A percentile compares a stretch with the other conserved stretches of the same genome.
phyloP scores from a whole-genome alignment of 225 moss, liverwort and hornwort species.

The Bryum argenteum region DNA sequence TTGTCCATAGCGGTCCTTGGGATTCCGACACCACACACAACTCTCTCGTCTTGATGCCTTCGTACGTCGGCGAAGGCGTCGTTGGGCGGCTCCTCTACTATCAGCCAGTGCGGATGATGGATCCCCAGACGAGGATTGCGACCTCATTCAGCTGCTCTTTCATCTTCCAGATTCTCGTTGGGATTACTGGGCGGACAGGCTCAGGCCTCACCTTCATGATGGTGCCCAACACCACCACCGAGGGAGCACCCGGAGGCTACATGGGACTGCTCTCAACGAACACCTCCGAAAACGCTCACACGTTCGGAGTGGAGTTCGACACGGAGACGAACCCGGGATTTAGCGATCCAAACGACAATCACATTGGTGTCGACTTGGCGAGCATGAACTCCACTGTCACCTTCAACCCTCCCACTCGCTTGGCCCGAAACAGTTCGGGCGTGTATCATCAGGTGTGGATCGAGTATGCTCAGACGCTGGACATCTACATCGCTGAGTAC shows the following conservation, averaged over 20 bases:
- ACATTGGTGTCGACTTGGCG: not conserved
- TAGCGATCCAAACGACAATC: not conserved
- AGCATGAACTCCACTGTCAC: not conserved
- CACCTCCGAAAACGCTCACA: not conserved
- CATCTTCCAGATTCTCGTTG: not conserved
- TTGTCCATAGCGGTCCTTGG: too few relatives aligned
- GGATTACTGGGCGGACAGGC: not conserved
- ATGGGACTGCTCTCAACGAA: not conserved
- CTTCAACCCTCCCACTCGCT: not conserved
- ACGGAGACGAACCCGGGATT: not conserved
- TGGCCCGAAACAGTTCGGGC: not conserved
- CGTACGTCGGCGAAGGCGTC: not conserved
- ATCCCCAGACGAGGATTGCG: not conserved
- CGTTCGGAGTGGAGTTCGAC: conserved; percentile 8
- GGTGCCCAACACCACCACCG: not conserved
- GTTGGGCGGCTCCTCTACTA: not conserved
- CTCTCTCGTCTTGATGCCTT: too few relatives aligned
- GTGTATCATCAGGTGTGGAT: not conserved
- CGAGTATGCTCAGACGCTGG: not conserved
- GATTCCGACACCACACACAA: too few relatives aligned
- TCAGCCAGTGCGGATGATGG: not conserved
- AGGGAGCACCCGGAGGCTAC: not conserved
- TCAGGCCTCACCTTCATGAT: conserved; percentile 17
- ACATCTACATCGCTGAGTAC: not conserved
- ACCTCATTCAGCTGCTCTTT: not conserved